These are phyloP conservation scores for Rhynchosporium secalis DNA, from an alignment of 2,329 filamentous ascomycete genomes.

Conservation along the genomic window DNA sequence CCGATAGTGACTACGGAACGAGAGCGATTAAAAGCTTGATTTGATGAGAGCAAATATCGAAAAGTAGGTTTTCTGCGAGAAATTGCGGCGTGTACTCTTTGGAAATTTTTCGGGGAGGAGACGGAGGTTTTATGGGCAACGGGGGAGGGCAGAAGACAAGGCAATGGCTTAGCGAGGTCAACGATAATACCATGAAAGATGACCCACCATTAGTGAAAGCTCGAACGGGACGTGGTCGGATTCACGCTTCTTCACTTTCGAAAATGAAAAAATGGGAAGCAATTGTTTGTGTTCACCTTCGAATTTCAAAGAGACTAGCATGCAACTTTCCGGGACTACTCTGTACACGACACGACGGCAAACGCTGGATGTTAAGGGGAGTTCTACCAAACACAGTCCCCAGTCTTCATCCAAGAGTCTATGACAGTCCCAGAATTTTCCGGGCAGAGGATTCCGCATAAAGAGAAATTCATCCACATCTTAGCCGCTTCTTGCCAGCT, in stretches of 20 bases:
- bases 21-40: background rate
- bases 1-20: background rate
- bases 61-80: too few relatives aligned
- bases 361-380: background rate
- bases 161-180: conserved; percentile 4
- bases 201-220: background rate
- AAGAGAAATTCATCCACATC: background rate
- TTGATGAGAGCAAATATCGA: background rate
- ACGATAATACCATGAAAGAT: conserved; percentile 8
- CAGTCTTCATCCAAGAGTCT: background rate
- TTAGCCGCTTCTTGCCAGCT: background rate
- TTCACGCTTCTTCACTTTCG: background rate
- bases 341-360: background rate
- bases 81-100: background rate
- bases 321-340: background rate
- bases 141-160: background rate
- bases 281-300: background rate
- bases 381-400: background rate
- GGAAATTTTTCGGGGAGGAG: background rate
- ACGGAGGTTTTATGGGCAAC: background rate
- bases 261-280: background rate
- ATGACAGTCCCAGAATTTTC: background rate
- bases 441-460: too few relatives aligned
- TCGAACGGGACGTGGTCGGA: background rate
- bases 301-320: background rate